Percentiles rank a stretch among this genome's conserved stretches.
These are phyloP conservation scores for Mitragyna speciosa DNA, from an alignment of 257 asterid species.

Conservation along the genomic window DNA sequence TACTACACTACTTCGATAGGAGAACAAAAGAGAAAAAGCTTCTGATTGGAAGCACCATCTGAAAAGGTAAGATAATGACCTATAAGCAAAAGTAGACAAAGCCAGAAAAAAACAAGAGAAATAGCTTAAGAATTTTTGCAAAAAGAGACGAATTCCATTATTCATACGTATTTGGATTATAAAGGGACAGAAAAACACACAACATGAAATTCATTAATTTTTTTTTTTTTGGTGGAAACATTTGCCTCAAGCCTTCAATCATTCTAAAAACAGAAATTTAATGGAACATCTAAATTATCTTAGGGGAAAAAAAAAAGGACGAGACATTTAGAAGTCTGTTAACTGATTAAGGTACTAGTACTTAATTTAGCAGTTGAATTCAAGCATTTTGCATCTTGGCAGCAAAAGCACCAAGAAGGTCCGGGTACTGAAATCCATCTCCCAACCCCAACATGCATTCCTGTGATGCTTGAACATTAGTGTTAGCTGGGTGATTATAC, in stretches of 20 bases:
- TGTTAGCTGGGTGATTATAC: constrained; percentile 9
- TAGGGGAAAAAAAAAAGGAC: not conserved
- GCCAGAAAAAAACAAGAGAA: not conserved
- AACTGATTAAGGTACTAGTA: not conserved
- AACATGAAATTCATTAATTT: not conserved
- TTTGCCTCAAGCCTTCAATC: not conserved
- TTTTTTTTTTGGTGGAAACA: not conserved
- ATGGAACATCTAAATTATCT: too few species aligned
- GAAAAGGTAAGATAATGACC: not conserved
- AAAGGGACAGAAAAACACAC: not conserved
- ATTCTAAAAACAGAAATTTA: not conserved
- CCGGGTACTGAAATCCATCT: constrained; percentile 33
- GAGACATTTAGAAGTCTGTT: too few species aligned
- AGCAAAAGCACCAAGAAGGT: constrained; percentile 30
- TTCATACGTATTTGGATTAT: not conserved
- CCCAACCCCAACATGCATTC: constrained; percentile 21
- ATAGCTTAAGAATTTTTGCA: not conserved
- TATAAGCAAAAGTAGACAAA: not conserved
- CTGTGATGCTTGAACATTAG: constrained; percentile 17
- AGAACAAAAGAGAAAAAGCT: not conserved
- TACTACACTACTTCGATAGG: not conserved
- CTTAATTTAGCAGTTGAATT: not conserved
- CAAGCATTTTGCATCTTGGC: constrained; percentile 39
- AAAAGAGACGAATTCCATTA: not conserved
- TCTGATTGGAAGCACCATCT: not conserved